These are phyloP conservation scores for Diutina sp. DNA, from an alignment of 1,139 yeast genomes.

Conservation along the genomic window DNA sequence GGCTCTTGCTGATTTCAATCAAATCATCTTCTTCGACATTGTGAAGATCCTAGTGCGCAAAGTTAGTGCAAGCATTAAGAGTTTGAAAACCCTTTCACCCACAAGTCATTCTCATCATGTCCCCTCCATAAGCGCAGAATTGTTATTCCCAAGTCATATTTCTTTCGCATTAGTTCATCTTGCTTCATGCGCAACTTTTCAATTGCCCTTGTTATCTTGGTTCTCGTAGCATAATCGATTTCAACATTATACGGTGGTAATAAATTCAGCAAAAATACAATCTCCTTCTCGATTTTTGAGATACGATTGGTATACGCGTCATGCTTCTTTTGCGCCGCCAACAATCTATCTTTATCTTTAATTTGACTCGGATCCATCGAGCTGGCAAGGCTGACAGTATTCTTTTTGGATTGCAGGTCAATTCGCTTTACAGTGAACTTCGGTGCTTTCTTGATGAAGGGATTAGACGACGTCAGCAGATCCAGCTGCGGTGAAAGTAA, in stretches of 20 bases:
- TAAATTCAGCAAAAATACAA: conserved; percentile 23
- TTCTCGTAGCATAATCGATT: conserved; percentile 29
- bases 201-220: conserved; percentile 29
- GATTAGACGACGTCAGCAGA: neutral
- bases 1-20: no score
- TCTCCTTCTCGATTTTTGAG: conserved; percentile 28
- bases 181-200: conserved; percentile 27
- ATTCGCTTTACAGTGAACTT: neutral
- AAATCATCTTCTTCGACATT: neutral
- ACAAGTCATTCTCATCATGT: conserved; percentile 29
- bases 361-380: neutral
- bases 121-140: conserved; percentile 34
- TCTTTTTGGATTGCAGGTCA: neutral
- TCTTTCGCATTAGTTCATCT: conserved; percentile 32
- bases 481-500: neutral
- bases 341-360: neutral
- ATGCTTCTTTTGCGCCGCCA: conserved; percentile 20
- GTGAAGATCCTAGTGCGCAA: neutral
- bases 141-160: conserved; percentile 29
- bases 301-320: conserved; percentile 22
- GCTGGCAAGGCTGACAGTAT: neutral
- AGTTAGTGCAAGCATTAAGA: neutral
- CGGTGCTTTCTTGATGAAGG: neutral
- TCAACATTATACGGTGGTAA: conserved; percentile 36
- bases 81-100: conserved; percentile 24